Evolutionary conservation across 2,329 filamentous ascomycete genomes (phyloP).

Genomic region (Phaeoacremonium minimum): DNA sequence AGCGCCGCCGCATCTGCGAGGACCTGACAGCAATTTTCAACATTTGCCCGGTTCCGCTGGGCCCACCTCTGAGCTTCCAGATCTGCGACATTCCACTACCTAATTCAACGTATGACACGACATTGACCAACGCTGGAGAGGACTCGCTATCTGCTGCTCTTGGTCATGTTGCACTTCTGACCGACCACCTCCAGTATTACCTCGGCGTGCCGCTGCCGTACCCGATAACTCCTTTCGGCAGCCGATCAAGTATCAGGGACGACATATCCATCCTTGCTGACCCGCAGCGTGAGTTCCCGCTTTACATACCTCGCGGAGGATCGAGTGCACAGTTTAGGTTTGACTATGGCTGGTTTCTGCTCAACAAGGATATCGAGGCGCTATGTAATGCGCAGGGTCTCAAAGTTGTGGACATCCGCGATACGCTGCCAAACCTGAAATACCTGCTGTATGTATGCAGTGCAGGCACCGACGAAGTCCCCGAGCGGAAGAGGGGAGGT

Average conservation of each 20-base stretch:
- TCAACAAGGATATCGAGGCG: constrained; percentile 89
- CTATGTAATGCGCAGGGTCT: constrained; percentile 64
- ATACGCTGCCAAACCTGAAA: constrained; percentile 90
- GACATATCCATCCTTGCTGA: constrained; percentile 58
- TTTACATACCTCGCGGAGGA: constrained; percentile 62
- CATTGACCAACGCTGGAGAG: constrained; percentile 46
- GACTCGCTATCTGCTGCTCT: constrained; percentile 76
- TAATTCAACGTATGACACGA: constrained; percentile 68
- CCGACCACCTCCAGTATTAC: constrained; percentile 76
- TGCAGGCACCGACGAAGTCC: constrained; percentile 64
- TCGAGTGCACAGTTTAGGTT: constrained; percentile 80
- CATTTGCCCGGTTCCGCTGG: constrained; percentile 60
- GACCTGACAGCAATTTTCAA: constrained; percentile 77
- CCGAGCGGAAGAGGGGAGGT: constrained; percentile 57
- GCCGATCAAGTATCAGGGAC: constrained; percentile 71
- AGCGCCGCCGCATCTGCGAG: constrained; percentile 82
- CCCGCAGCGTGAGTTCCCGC: constrained; percentile 70
- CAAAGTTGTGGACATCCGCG: constrained; percentile 81
- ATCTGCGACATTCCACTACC: constrained; percentile 77
- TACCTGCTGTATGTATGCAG: constrained; percentile 88
- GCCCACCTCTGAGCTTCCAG: constrained; percentile 70
- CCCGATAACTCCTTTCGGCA: constrained; percentile 67
- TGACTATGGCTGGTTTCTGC: constrained; percentile 92
- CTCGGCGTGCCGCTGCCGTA: constrained; percentile 77
- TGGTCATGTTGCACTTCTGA: constrained; percentile 72